Percentiles rank a stretch among this genome's conserved stretches.
These are phyloP conservation scores for Moringa oleifera DNA, from an alignment of 345 rosid genomes.

Conservation along the genomic window DNA sequence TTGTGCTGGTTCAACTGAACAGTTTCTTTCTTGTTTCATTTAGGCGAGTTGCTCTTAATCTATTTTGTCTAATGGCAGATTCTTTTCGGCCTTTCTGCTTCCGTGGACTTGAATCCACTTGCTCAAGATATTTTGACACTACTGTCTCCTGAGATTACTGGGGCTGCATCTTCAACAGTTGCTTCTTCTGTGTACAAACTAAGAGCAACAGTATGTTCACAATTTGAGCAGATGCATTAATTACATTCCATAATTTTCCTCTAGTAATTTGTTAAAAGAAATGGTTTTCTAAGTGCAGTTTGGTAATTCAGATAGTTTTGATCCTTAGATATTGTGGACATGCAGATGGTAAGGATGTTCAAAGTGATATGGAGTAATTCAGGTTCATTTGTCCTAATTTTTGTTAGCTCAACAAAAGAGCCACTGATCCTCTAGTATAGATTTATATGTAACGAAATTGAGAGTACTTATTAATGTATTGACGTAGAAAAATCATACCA, in stretches of 20 bases:
- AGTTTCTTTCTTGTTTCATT: neutral
- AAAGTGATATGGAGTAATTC: too few relatives aligned
- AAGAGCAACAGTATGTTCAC: slow-evolving; percentile 55
- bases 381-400: neutral
- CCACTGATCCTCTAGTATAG: too few relatives aligned
- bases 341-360: neutral
- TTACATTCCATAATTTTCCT: neutral
- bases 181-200: slow-evolving; percentile 67
- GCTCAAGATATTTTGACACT: slow-evolving; percentile 49
- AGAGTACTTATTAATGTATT: too few relatives aligned
- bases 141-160: slow-evolving; percentile 36
- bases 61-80: slow-evolving; percentile 36
- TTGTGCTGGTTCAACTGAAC: neutral
- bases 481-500: too few relatives aligned
- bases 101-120: slow-evolving; percentile 50
- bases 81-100: slow-evolving; percentile 75
- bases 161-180: slow-evolving; percentile 42
- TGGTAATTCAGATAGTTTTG: neutral
- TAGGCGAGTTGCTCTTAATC: neutral
- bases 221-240: neutral
- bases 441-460: too few relatives aligned
- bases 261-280: neutral
- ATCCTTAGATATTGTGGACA: neutral
- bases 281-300: neutral
- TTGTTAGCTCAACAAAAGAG: neutral